phyloP scores from a whole-genome alignment of 2,329 filamentous ascomycete genomes.

The Metarhizium guizhouense region DNA sequence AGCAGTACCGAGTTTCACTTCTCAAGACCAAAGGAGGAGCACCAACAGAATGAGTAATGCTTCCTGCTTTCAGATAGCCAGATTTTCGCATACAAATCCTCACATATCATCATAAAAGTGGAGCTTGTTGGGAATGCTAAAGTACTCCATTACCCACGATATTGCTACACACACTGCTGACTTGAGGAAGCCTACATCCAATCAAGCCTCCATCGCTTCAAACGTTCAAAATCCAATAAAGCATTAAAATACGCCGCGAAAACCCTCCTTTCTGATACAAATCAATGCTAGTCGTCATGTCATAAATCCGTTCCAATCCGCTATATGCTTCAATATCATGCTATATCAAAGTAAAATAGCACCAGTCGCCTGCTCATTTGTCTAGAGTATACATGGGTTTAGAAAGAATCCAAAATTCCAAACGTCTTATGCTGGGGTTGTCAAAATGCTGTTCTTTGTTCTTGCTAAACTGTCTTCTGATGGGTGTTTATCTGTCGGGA shows the following conservation, averaged over 20 bases:
- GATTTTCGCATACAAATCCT: no score
- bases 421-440: neutral
- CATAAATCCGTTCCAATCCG: neutral
- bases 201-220: neutral
- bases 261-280: neutral
- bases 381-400: neutral
- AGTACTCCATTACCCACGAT: neutral
- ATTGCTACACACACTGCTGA: neutral
- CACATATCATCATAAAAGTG: neutral
- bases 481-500: constrained; percentile 11
- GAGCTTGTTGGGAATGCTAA: neutral
- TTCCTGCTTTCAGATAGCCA: no score
- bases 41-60: no score
- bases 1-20: no score
- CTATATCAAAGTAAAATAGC: neutral
- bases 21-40: no score
- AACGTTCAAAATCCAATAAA: neutral
- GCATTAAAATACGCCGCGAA: neutral
- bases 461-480: constrained; percentile 1
- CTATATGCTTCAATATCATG: neutral
- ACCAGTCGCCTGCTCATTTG: constrained; percentile 1
- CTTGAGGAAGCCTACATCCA: neutral
- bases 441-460: neutral
- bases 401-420: neutral
- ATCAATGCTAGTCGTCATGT: neutral